Evolutionary conservation across 2,329 filamentous ascomycete genomes (phyloP).

Genomic region (Monilinia laxa): DNA sequence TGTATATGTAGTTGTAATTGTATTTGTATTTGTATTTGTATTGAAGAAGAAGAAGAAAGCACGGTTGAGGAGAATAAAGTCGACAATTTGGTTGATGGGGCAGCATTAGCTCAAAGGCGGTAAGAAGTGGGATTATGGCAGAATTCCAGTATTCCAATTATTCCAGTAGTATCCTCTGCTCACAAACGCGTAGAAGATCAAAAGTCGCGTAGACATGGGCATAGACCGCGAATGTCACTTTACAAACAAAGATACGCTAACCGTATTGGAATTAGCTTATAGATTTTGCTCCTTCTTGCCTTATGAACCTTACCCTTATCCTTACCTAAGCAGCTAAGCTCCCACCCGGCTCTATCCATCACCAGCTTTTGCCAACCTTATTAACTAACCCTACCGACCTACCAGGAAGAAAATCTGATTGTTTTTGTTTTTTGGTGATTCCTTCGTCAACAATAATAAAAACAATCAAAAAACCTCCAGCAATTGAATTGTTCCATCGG

Average conservation of each 20-base stretch:
- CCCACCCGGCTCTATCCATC: not conserved
- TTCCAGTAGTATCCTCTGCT: not conserved
- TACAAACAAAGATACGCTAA: not conserved
- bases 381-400: not conserved
- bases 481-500: not conserved
- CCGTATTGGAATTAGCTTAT: not conserved
- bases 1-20: not conserved
- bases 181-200: not conserved
- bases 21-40: not conserved
- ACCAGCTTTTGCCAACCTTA: not conserved
- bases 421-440: not conserved
- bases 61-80: not conserved
- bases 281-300: slow-evolving; percentile 6
- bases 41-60: slow-evolving; percentile 6
- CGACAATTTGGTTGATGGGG: slow-evolving; percentile 19
- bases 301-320: not conserved
- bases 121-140: not conserved
- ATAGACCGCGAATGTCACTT: slow-evolving; percentile 19
- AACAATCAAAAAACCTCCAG: not conserved
- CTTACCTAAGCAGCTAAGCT: not conserved
- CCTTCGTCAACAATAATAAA: not conserved
- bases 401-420: not conserved
- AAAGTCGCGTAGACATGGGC: slow-evolving; percentile 1
- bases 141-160: not conserved
- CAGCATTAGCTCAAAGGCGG: slow-evolving; percentile 13